A percentile compares a stretch with the other conserved stretches of the same genome.
phyloP scores from a whole-genome alignment of 352 stramenopile species.

The Phytophthora pseudosyringae region DNA sequence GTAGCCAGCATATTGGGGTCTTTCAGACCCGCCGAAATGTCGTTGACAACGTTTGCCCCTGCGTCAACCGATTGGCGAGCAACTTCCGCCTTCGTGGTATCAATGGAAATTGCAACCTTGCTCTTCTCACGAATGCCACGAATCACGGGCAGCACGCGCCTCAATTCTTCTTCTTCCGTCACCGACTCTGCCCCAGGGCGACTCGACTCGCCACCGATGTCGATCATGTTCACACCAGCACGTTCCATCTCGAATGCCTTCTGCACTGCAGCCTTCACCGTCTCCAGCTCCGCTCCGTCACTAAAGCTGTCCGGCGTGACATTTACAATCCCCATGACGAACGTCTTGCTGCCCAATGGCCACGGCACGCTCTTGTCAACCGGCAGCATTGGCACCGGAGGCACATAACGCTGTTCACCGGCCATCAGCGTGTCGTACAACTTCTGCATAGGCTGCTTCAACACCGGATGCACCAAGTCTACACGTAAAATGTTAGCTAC shows the following conservation, averaged over 20 bases:
- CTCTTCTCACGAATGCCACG: constrained; percentile 78
- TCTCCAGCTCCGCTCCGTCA: constrained; percentile 55
- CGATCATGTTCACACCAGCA: constrained; percentile 94
- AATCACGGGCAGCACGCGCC: constrained; percentile 95
- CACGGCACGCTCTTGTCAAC: constrained; percentile 51
- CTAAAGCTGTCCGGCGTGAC: constrained; percentile 99
- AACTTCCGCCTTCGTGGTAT: constrained; percentile 95
- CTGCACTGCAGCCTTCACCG: constrained; percentile 67
- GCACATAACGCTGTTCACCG: constrained; percentile 34
- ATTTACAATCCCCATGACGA: constrained; percentile 99
- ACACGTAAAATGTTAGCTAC: background rate
- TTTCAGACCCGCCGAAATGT: constrained; percentile 95
- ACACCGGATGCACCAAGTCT: constrained; percentile 80
- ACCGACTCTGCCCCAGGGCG: constrained; percentile 94
- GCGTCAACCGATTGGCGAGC: constrained; percentile 90
- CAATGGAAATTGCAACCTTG: constrained; percentile 94
- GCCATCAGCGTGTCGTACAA: constrained; percentile 62
- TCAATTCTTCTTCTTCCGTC: constrained; percentile 90
- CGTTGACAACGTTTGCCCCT: constrained; percentile 97
- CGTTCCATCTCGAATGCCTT: constrained; percentile 90
- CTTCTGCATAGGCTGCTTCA: constrained; percentile 74
- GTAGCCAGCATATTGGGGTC: constrained; percentile 93
- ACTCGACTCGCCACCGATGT: constrained; percentile 99
- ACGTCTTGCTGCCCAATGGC: constrained; percentile 69
- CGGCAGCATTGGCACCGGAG: constrained; percentile 62